These are phyloP conservation scores for Trametes coccinea DNA, from an alignment of 768 basidiomycete species.

Conservation along the genomic window DNA sequence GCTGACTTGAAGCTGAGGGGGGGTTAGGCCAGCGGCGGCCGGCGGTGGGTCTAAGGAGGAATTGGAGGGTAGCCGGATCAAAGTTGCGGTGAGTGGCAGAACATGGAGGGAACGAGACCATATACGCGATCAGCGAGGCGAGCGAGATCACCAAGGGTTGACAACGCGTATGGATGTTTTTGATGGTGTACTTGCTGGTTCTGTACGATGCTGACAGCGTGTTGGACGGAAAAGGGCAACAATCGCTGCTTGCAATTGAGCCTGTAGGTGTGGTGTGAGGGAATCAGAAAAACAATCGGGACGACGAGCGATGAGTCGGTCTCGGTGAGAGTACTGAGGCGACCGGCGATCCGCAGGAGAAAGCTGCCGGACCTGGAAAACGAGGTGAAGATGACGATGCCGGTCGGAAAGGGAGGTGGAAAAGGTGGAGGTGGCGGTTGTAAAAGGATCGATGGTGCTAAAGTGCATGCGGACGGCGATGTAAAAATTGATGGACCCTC, in stretches of 20 bases:
- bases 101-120: neutral
- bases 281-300: slow-evolving; percentile 2
- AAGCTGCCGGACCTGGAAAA: neutral
- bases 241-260: neutral
- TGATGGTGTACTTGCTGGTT: slow-evolving; percentile 15
- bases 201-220: neutral
- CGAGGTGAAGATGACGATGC: neutral
- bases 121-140: slow-evolving; percentile 7
- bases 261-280: neutral
- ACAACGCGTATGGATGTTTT: slow-evolving; percentile 5
- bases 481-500: slow-evolving; percentile 8
- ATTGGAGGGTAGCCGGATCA: neutral
- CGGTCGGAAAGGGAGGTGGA: slow-evolving; percentile 4
- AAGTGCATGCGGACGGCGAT: slow-evolving; percentile 6
- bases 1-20: neutral
- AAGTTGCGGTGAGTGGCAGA: slow-evolving; percentile 7
- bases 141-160: slow-evolving; percentile 4
- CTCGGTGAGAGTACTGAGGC: neutral
- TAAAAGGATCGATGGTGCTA: slow-evolving; percentile 15
- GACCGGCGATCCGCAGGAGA: neutral
- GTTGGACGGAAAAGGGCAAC: slow-evolving; percentile 1
- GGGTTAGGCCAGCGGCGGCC: neutral
- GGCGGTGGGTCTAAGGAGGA: neutral
- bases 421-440: slow-evolving; percentile 2
- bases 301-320: neutral